Evolutionary conservation across 257 asterid species (phyloP), one percentile per base, ranked within the genome.

Genomic region (Penstemon newberryi): DNA sequence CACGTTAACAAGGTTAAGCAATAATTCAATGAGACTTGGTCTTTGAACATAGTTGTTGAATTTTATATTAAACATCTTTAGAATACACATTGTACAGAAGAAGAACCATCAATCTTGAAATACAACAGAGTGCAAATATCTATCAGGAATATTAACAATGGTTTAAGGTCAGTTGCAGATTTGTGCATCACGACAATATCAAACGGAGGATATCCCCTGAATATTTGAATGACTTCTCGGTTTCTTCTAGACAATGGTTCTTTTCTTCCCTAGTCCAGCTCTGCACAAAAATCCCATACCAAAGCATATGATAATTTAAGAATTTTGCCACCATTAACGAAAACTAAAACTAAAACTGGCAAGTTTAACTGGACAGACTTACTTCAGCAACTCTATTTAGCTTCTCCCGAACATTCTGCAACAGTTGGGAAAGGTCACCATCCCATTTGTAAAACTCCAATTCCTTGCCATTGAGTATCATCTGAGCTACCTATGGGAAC

Each of bases 361-460:
- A 59, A 19, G 37, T 43, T 39, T 0, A 25, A 25, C 51, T 8
- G 11, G 41, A 58, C 2, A 63, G 51, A 66, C 72, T 39, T 87
- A 87, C 98, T 76, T 90, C 82, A 63, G 97, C 95, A 73, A 92
- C 95, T 73, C 63, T 70, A 49, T 92, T 90, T 63, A 92, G 81
- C 82, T 92, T 92, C 51, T 83, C 96, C 53, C 96, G 82, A 60
- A 92, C 96, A 65, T 82, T 87, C 77, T 92, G 97, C 85, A 90
- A 64, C 39, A 90, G 84, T n/a, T 84, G 89, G 41, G 96, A 75
- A 4, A 92, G 82, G 15, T 89, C 96, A 2, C 98, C 91, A 0
- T 89, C 95, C 98, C 98, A 92, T 73, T 86, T 87, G 84, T 92
- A 92, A 82, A 92, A 92, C 76, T 90, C 97, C 88, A 92, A 62